phyloP scores from a whole-genome alignment of 257 asterid species.

The Gentiana dahurica region DNA sequence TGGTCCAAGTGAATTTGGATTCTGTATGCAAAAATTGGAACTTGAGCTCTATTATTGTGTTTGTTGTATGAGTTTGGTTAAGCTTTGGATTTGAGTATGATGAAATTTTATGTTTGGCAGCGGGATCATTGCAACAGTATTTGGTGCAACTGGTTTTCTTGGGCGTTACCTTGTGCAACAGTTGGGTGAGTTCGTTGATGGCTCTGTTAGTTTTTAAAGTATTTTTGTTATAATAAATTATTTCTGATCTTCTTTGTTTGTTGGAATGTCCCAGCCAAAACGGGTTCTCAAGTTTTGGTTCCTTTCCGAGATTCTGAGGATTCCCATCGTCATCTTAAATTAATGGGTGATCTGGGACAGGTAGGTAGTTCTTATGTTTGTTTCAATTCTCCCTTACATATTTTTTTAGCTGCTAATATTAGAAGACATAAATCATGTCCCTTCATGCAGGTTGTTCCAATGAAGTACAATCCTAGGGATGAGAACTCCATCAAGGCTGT shows the following conservation, averaged over 20 bases:
- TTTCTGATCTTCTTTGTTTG: slow-evolving; percentile 1
- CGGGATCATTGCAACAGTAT: slow-evolving; percentile 90
- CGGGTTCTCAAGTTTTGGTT: slow-evolving; percentile 91
- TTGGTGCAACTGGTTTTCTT: slow-evolving; percentile 96
- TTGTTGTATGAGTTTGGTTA: neutral
- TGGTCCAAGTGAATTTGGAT: too few species aligned
- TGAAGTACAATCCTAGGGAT: slow-evolving; percentile 90
- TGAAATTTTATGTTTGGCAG: slow-evolving; percentile 40
- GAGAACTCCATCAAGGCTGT: slow-evolving; percentile 85
- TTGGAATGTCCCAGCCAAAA: slow-evolving; percentile 53
- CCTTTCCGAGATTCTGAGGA: slow-evolving; percentile 98
- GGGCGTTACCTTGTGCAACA: slow-evolving; percentile 92
- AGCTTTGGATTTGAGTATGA: slow-evolving; percentile 1
- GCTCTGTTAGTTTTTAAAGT: neutral
- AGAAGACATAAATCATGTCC: neutral
- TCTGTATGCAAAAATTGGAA: too few species aligned
- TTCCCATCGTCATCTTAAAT: slow-evolving; percentile 86
- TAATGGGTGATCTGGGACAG: slow-evolving; percentile 99
- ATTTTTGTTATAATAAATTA: neutral
- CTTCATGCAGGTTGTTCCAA: slow-evolving; percentile 79
- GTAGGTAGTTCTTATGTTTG: slow-evolving; percentile 23
- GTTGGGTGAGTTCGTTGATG: slow-evolving; percentile 42
- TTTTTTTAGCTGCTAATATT: neutral
- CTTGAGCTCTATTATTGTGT: too few species aligned
- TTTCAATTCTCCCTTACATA: neutral